Evolutionary conservation across 2,329 filamentous ascomycete species (phyloP), one percentile per base, ranked within the genome.

Genomic region (Fonsecaea nubica): DNA sequence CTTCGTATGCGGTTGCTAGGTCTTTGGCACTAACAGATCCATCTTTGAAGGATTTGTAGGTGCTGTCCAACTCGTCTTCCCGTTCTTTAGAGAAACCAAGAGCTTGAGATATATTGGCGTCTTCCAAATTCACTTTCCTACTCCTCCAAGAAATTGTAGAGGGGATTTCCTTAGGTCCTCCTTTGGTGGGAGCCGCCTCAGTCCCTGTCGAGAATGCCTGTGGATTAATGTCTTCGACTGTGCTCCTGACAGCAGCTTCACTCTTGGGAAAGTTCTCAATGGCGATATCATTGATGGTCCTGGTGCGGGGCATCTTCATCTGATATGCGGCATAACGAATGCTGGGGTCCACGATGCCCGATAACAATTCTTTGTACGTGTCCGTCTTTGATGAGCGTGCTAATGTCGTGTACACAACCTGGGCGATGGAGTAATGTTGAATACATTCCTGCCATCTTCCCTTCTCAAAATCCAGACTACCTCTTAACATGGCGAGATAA

Each of bases 251-350:
- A 8, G 84, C 78, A 1, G 81, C 75, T 21, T 70, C 64, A 30
- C 87, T 85, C 10, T 82, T 81, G 1, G 92, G 90, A 72, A 98
- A 97, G 67, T 89, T 89, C 71, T 90, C 89, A 72, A 89, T 89
- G 2, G 92, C 91, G 70, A 98, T 91, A 7, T 88, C 86, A 0
- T 90, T 85, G 57, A 97, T 89, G 2, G 93, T 89, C 62, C 93
- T 87, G 1, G 93, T 97, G 52, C 95, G 89, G 0, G 94, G 91
- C 36, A 96, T 87, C 76, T 94, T 91, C 76, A 93, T 85, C 78
- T 97, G 93, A 77, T 98, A 98, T 18, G 95, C 93, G 40, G 93
- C 93, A 77, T 96, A 98, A 69, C 94, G 90, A 74, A 99, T 92
- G 69, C 93, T 96, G 1, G 93, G 93, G 76, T 99, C 95, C 68